Base-by-base conservation (phyloP, 352 stramenopile species). In the Pythium monospermum region DNA sequence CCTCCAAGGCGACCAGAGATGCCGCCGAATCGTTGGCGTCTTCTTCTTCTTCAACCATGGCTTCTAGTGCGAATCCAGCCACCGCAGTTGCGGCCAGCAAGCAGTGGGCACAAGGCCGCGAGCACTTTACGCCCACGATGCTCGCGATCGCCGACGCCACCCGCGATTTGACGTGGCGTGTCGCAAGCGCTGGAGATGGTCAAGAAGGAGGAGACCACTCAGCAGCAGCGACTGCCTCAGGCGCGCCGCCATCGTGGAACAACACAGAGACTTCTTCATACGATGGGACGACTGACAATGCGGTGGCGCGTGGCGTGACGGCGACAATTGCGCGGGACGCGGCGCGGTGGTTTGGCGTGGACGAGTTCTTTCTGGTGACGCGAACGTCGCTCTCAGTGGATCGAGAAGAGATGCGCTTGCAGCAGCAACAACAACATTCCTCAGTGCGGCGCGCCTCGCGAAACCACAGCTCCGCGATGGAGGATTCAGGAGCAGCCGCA, bases 101-200 rank as follows among this genome's bases (percentile, higher is more conserved):
- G 37, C 71, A 73, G 53, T 91, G 79, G 79, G 68, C 76, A 40
- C 52, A 73, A 49, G 76, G 76, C 16, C 64, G 79, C 28, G 76
- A 87, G 49, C 82, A 92, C 49, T 92, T 90, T 22, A 92, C 82
- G 8, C 82, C 82, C 6, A 83, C 82, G 51, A 87, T 92, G 73
- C 67, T 89, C 32, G 68, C 70, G 15, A 70, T 92, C 16, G 77
- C 71, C 2, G 76, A 92, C 28, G 35, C 59, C 0, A 49, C 21
- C 12, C 43, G 73, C 5, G 81, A 89, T 45, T 75, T 83, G 26
- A 38, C 59, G 2, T 81, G 64, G 71, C 30, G 44, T 38, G 18
- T n/a, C 16, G 32, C 50, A 25, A 39, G 1, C 16, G 33, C 53
- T 18, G 40, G 57, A 12, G 35, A 38, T 1, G 33, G 48, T 5